These are phyloP conservation scores for Dactylellina drechsleri DNA, from an alignment of 2,329 filamentous ascomycete species.

Conservation along the genomic window DNA sequence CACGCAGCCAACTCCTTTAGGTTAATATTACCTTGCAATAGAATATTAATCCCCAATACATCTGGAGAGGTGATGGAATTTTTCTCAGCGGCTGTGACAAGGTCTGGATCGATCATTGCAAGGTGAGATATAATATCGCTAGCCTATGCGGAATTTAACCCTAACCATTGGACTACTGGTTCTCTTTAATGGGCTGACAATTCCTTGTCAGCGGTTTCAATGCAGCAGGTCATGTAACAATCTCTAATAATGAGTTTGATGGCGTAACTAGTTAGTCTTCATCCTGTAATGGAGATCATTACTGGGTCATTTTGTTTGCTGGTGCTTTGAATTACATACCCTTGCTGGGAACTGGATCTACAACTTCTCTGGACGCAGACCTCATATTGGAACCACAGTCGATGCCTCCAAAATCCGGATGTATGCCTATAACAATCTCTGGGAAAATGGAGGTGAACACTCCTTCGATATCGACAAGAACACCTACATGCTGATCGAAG, in stretches of 20 bases:
- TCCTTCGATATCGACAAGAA: slow-evolving; percentile 63
- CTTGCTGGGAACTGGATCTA: slow-evolving; percentile 64
- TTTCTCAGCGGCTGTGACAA: slow-evolving; percentile 60
- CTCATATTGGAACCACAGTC: slow-evolving; percentile 62
- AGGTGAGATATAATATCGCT: slow-evolving; percentile 55
- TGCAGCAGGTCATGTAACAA: slow-evolving; percentile 62
- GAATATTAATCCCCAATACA: slow-evolving; percentile 61
- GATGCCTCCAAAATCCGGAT: slow-evolving; percentile 59
- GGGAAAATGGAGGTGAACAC: slow-evolving; percentile 63
- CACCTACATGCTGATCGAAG: slow-evolving; percentile 62
- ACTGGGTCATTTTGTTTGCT: slow-evolving; percentile 64
- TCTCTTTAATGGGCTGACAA: slow-evolving; percentile 65
- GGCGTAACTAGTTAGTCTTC: slow-evolving; percentile 63
- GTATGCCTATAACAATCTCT: slow-evolving; percentile 65
- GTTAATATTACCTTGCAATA: neutral
- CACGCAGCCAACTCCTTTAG: neutral
- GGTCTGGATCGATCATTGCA: slow-evolving; percentile 62
- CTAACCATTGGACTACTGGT: slow-evolving; percentile 8
- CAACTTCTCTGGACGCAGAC: slow-evolving; percentile 64
- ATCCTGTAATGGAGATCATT: slow-evolving; percentile 64
- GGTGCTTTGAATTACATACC: slow-evolving; percentile 63
- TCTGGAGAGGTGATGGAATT: slow-evolving; percentile 62
- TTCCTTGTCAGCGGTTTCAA: slow-evolving; percentile 62
- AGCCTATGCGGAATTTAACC: neutral
- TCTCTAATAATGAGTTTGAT: slow-evolving; percentile 66